Percentiles rank a stretch among this genome's conserved stretches.
Conservation (phyloP, 495 filamentous ascomycete genomes). For the Penicillium herquei region DNA sequence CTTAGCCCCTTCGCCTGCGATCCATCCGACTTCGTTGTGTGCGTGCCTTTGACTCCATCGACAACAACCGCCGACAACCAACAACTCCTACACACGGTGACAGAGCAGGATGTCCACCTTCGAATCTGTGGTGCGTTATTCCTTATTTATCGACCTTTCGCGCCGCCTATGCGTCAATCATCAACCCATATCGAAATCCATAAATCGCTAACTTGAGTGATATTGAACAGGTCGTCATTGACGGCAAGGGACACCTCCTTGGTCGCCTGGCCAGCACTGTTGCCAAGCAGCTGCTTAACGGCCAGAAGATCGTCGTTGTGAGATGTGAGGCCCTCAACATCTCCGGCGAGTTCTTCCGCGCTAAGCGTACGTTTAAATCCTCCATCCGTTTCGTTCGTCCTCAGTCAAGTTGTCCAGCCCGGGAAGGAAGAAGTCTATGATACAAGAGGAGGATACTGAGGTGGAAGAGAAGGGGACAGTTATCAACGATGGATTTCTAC, state of each 20-base stretch:
- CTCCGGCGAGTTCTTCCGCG: constrained; percentile 99
- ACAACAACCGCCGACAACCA: constrained; percentile 53
- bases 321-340: constrained; percentile 99
- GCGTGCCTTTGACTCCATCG: constrained; percentile 47
- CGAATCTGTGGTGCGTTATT: constrained; percentile 86
- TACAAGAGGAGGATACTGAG: constrained; percentile 2
- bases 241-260: constrained; percentile 99
- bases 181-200: constrained; percentile 6
- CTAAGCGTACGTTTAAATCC: constrained; percentile 83
- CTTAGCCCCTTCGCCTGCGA: constrained; percentile 40
- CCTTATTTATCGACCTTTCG: constrained; percentile 2
- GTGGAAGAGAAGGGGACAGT: background rate
- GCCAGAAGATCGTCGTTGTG: constrained; percentile 99
- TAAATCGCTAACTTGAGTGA: constrained; percentile 31
- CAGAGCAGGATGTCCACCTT: constrained; percentile 90
- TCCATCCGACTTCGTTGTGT: constrained; percentile 49
- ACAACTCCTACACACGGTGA: constrained; percentile 43
- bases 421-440: background rate
- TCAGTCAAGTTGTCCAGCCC: background rate
- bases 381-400: constrained; percentile 10
- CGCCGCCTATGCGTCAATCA: constrained; percentile 3
- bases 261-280: constrained; percentile 98
- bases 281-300: constrained; percentile 98
- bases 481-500: background rate
- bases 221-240: constrained; percentile 78